Percentiles rank a stretch among this genome's conserved stretches.
Conservation (phyloP, 2,329 filamentous ascomycete genomes). For the Fusarium nelsonii region DNA sequence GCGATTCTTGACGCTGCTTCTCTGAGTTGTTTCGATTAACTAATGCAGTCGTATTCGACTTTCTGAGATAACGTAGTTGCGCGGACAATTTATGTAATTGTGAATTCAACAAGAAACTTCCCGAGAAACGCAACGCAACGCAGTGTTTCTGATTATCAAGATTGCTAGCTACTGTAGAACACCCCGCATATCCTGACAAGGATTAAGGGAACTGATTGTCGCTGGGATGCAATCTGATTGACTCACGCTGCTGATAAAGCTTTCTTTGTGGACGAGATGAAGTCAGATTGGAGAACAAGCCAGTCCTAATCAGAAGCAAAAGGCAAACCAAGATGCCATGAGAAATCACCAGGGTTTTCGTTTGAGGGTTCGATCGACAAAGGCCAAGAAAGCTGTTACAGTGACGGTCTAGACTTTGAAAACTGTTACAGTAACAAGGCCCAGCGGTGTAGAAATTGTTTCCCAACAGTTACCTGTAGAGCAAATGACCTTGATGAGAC, state of each 20-base stretch:
- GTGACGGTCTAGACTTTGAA: neutral
- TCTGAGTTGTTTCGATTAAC: neutral
- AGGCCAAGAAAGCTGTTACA: neutral
- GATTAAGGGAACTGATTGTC: constrained; percentile 10
- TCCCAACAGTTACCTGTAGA: no score
- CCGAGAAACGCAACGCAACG: neutral
- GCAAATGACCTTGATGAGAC: neutral
- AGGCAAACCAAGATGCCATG: neutral
- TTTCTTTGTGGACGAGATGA: constrained; percentile 11
- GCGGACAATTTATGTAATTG: constrained; percentile 35
- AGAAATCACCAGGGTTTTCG: constrained; percentile 1
- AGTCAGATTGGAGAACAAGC: constrained; percentile 16
- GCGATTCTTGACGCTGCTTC: neutral
- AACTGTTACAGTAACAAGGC: neutral
- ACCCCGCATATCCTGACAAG: constrained; percentile 32
- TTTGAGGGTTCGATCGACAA: neutral
- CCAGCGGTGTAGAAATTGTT: no score
- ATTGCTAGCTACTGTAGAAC: constrained; percentile 21
- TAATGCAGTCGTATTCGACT: neutral
- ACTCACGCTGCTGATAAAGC: constrained; percentile 36
- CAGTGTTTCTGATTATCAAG: constrained; percentile 24
- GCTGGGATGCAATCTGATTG: constrained; percentile 30
- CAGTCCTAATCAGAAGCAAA: neutral
- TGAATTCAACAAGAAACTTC: constrained; percentile 6
- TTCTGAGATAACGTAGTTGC: constrained; percentile 12